Percentiles rank a stretch among this genome's conserved stretches.
These are phyloP conservation scores for Paramecium bursaria DNA, from an alignment of 73 alveolate species.

Conservation along the genomic window DNA sequence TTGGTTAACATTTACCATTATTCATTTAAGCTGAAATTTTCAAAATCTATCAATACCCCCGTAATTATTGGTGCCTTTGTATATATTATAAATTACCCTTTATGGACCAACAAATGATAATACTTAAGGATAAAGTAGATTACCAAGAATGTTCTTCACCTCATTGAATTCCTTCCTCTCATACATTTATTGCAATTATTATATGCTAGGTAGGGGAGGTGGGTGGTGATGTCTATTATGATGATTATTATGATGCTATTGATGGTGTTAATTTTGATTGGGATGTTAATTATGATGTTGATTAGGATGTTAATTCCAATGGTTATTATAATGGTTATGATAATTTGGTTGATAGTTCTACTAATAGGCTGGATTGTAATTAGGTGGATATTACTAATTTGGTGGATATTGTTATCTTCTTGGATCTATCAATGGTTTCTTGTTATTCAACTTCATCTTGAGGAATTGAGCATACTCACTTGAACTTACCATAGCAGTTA, in stretches of 20 bases:
- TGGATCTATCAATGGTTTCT: neutral
- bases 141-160: neutral
- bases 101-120: neutral
- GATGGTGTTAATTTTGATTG: neutral
- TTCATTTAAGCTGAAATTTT: slow-evolving; percentile 34
- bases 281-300: neutral
- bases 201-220: neutral
- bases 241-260: slow-evolving; percentile 4
- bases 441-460: neutral
- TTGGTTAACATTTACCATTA: slow-evolving; percentile 10
- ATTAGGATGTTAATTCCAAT: neutral
- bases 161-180: neutral
- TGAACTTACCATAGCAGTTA: slow-evolving; percentile 15
- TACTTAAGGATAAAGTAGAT: neutral
- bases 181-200: neutral
- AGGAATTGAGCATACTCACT: neutral
- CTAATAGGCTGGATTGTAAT: too few species aligned
- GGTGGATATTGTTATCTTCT: slow-evolving; percentile 11
- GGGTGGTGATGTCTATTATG: neutral
- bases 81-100: neutral
- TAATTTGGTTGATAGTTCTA: too few species aligned
- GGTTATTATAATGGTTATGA: too few species aligned
- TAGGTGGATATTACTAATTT: slow-evolving; percentile 15
- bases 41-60: slow-evolving; percentile 45
- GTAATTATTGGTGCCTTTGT: slow-evolving; percentile 47